A percentile compares a stretch with the other conserved stretches of the same genome.
Evolutionary conservation across 768 basidiomycete genomes (phyloP).

Genomic region (Russula brevipes): DNA sequence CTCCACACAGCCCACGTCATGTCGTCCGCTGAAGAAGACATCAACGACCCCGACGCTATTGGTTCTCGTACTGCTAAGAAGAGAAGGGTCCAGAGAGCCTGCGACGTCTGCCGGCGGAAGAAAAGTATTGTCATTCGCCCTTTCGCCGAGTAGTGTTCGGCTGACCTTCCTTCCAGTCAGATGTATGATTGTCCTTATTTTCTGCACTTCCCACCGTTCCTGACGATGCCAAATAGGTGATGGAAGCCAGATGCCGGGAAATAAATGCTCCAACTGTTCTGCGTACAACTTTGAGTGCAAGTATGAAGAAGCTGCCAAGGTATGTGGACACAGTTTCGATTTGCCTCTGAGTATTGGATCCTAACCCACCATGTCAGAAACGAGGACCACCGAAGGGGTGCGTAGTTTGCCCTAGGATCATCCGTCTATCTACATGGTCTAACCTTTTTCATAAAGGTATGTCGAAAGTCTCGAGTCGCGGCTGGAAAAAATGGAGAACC

Average conservation of each 20-base stretch:
- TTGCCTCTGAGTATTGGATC: background rate
- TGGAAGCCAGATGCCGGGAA: slow-evolving; percentile 60
- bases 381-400: slow-evolving; percentile 63
- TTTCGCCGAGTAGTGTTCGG: background rate
- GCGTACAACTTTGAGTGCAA: slow-evolving; percentile 57
- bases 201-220: background rate
- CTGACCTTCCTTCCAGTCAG: slow-evolving; percentile 43
- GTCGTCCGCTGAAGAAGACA: slow-evolving; percentile 67
- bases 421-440: background rate
- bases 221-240: slow-evolving; percentile 43
- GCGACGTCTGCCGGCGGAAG: slow-evolving; percentile 78
- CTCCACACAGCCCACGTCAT: slow-evolving; percentile 30
- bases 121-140: slow-evolving; percentile 52
- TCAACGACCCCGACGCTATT: slow-evolving; percentile 41
- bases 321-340: slow-evolving; percentile 28
- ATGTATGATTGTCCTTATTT: slow-evolving; percentile 41
- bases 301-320: slow-evolving; percentile 65
- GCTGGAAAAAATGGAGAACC: slow-evolving; percentile 41
- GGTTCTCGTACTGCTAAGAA: slow-evolving; percentile 49
- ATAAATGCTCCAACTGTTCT: slow-evolving; percentile 59
- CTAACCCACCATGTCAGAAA: slow-evolving; percentile 31
- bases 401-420: slow-evolving; percentile 17
- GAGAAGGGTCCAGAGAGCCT: slow-evolving; percentile 69
- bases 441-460: slow-evolving; percentile 27
- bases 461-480: slow-evolving; percentile 40